Conservation (phyloP, 768 basidiomycete genomes). For the Boletales sp. region DNA sequence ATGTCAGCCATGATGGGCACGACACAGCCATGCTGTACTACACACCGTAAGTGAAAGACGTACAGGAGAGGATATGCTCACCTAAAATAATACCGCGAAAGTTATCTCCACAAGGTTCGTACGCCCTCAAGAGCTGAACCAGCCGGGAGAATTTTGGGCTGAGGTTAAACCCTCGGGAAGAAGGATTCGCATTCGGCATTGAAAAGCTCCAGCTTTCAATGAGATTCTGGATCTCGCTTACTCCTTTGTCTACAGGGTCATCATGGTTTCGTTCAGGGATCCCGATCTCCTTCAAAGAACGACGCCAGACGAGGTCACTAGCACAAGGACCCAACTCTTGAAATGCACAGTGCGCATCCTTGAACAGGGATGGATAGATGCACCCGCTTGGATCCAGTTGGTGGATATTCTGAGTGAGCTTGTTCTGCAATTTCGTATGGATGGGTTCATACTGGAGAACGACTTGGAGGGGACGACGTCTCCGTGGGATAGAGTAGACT, state of each 20-base stretch:
- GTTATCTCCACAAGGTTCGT: constrained; percentile 45
- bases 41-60: constrained; percentile 26
- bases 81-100: constrained; percentile 74
- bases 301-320: constrained; percentile 67
- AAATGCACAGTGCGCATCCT: constrained; percentile 43
- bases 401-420: constrained; percentile 46
- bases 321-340: constrained; percentile 65
- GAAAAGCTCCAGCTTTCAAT: constrained; percentile 62
- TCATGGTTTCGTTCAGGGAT: constrained; percentile 36
- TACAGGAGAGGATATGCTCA: constrained; percentile 32
- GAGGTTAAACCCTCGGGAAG: constrained; percentile 61
- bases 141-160: constrained; percentile 64
- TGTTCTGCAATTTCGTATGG: constrained; percentile 33
- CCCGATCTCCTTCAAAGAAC: constrained; percentile 39
- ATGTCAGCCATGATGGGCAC: constrained; percentile 61
- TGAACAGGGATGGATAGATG: constrained; percentile 41
- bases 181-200: constrained; percentile 58
- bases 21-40: constrained; percentile 52
- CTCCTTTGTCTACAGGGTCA: constrained; percentile 24
- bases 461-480: constrained; percentile 44
- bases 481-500: constrained; percentile 33
- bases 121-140: constrained; percentile 55
- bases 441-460: constrained; percentile 52
- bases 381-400: constrained; percentile 39
- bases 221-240: constrained; percentile 31